Evolutionary conservation across 1,139 yeast species (phyloP), one percentile per base, ranked within the genome.

Genomic region (Geotrichum aggregatum): DNA sequence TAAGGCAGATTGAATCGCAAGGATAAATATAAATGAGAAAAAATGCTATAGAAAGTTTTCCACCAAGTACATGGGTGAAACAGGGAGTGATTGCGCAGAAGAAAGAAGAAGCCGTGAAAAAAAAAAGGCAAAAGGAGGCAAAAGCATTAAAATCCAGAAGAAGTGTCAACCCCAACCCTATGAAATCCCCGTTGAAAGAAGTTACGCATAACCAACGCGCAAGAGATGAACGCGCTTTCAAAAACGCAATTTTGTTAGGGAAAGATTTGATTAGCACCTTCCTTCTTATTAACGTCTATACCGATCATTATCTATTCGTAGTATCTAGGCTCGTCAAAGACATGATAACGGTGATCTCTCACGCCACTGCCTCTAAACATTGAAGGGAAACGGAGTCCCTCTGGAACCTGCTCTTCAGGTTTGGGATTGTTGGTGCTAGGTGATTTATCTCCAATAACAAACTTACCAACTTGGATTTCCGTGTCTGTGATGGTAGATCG

Each of bases 401-500:
- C 77, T 13, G 80, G 79, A 22, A 88, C 82, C 22, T 76, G 73
- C 21, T 67, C 66, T 65, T 85, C 92, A 21, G 70, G 71, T 59
- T 76, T 78, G 53, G 75, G 71, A 62, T 82, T 78, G 6, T 82
- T 80, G 44, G 67, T 56, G 61, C 84, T 83, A 52, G 75, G 70
- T 52, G 77, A 71, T 24, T 69, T 69, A 26, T 73, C 76, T 26
- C 76, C 76, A 13, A 78, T 74, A 63, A 83, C 83, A 74, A 92
- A 92, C 69, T 92, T 91, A 52, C 96, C 98, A 41, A 88, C 85
- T 72, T 92, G 98, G 54, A 92, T 79, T 69, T 92, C 98, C 1
- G 98, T 92, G 66, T 92, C 98, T 1, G 98, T 92, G 60, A 92
- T 91, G 1, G 96, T 84, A 7, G 95, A 87, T 65, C 98, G 79